phyloP scores from a whole-genome alignment of 2,329 filamentous ascomycete species.

The Fusarium aywerte region DNA sequence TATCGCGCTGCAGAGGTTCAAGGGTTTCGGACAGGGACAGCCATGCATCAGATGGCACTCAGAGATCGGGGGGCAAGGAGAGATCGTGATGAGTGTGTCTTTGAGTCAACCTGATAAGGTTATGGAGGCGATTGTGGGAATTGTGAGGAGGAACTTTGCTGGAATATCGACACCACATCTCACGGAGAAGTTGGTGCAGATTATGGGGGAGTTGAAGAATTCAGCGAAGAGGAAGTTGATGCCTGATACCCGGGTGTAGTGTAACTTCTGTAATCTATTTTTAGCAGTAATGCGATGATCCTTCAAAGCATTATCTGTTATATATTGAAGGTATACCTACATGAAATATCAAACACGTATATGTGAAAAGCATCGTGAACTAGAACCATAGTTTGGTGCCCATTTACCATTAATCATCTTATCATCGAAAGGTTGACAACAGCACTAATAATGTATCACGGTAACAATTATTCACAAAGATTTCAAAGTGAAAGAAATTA shows the following conservation, averaged over 20 bases:
- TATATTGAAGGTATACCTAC: neutral
- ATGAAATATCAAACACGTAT: no score
- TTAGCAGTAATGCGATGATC: neutral
- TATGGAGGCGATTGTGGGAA: conserved; percentile 26
- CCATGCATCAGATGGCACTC: conserved; percentile 30
- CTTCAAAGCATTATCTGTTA: neutral
- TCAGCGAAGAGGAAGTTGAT: conserved; percentile 28
- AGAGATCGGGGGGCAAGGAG: conserved; percentile 1
- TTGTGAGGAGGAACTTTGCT: conserved; percentile 20
- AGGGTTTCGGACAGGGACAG: conserved; percentile 28
- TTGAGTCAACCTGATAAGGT: conserved; percentile 27
- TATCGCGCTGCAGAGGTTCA: conserved; percentile 22
- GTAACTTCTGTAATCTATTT: neutral
- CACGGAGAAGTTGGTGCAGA: conserved; percentile 29
- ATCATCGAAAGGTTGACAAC: no score
- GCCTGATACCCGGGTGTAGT: conserved; percentile 1
- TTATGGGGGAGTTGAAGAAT: conserved; percentile 34
- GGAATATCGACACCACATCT: conserved; percentile 20
- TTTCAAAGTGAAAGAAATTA: rapidly evolving
- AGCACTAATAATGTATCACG: neutral
- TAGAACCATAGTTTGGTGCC: no score
- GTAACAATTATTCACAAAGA: neutral
- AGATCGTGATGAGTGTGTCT: conserved; percentile 16
- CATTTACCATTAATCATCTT: no score
- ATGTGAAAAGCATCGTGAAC: no score